Evolutionary conservation across 805 yeast genomes (phyloP).

Genomic region (Cyberlindnera mycetangii): DNA sequence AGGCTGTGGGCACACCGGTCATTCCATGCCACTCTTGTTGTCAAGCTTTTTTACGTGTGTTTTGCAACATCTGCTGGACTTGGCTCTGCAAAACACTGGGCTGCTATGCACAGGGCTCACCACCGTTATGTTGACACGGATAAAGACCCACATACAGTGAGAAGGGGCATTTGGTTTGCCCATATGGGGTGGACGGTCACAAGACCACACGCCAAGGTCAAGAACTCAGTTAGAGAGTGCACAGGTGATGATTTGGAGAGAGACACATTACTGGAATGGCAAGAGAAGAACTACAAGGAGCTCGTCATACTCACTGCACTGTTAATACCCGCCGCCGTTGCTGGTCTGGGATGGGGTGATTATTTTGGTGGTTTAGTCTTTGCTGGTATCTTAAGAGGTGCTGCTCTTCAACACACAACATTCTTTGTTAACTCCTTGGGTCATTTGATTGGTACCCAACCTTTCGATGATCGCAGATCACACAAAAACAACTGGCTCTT

Average conservation of each 20-base stretch:
- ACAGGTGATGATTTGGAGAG: slow-evolving; percentile 60
- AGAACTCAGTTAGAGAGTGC: slow-evolving; percentile 32
- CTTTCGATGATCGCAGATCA: slow-evolving; percentile 71
- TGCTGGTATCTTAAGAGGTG: slow-evolving; percentile 73
- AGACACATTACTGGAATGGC: slow-evolving; percentile 44
- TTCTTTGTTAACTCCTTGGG: slow-evolving; percentile 81
- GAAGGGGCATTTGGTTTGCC: slow-evolving; percentile 76
- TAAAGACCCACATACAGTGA: slow-evolving; percentile 80
- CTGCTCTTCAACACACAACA: slow-evolving; percentile 74
- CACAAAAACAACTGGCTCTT: slow-evolving; percentile 63
- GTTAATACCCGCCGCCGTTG: slow-evolving; percentile 61
- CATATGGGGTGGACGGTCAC: slow-evolving; percentile 88
- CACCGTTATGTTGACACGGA: slow-evolving; percentile 88
- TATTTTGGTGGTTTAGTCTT: slow-evolving; percentile 72
- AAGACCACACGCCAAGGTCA: slow-evolving; percentile 57
- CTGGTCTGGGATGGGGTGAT: slow-evolving; percentile 71
- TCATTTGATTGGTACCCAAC: slow-evolving; percentile 71
- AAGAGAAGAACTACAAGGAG: slow-evolving; percentile 37
- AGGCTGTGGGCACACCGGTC: slow-evolving; percentile 69
- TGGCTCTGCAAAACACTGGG: slow-evolving; percentile 79
- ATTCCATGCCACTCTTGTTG: slow-evolving; percentile 41
- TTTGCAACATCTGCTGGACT: slow-evolving; percentile 72
- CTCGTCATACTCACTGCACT: slow-evolving; percentile 51
- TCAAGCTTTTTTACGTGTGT: slow-evolving; percentile 51
- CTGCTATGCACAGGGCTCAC: slow-evolving; percentile 81